Evolutionary conservation across 306 rosid species (phyloP).

Genomic region (Neltuma alba): DNA sequence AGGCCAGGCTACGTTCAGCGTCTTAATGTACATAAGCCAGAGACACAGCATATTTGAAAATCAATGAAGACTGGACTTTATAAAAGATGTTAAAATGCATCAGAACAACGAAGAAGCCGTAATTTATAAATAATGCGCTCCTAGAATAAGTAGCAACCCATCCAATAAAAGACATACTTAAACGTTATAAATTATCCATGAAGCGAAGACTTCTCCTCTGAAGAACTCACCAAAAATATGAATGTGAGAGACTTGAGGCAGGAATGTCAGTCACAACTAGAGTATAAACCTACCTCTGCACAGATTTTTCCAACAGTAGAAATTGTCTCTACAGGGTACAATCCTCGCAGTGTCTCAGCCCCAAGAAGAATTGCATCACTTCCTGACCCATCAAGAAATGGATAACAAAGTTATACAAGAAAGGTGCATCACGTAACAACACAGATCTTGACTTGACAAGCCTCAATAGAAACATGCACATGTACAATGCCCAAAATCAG

Average conservation of each 20-base stretch:
- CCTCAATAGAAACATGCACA: background rate
- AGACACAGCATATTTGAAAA: background rate
- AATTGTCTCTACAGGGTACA: constrained; percentile 88
- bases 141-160: background rate
- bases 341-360: constrained; percentile 92
- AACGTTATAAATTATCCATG: background rate
- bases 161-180: background rate
- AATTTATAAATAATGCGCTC: background rate
- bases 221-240: background rate
- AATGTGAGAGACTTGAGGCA: background rate
- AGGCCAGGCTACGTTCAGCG: background rate
- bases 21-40: background rate
- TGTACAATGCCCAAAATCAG: background rate
- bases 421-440: background rate
- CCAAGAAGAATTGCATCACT: constrained; percentile 94
- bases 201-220: background rate
- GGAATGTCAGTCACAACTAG: background rate
- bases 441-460: background rate
- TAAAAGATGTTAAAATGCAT: background rate
- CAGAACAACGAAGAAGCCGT: background rate
- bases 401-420: constrained; percentile 6
- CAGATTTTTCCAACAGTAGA: constrained; percentile 87
- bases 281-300: constrained; percentile 62
- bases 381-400: constrained; percentile 50
- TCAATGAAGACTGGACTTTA: background rate